A percentile compares a stretch with the other conserved stretches of the same genome.
Evolutionary conservation across 805 yeast species (phyloP).

Genomic region (Pichia deserticola): DNA sequence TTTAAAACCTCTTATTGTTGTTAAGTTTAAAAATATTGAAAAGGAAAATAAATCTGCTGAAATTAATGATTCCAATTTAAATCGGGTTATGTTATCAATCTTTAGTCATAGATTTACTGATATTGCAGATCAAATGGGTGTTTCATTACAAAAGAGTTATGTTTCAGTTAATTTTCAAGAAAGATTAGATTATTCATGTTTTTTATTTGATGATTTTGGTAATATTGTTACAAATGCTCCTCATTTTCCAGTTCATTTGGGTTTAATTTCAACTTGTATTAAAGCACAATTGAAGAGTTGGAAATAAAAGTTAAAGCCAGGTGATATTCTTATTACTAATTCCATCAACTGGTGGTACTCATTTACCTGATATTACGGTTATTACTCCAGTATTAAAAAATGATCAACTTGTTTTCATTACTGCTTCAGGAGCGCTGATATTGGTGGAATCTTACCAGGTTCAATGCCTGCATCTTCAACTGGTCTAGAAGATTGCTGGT

Average conservation of each 20-base stretch:
- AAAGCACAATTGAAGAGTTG: conserved; percentile 56
- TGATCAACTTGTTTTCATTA: conserved; percentile 64
- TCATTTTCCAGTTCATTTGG: conserved; percentile 78
- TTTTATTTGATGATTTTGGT: conserved; percentile 69
- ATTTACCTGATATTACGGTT: conserved; percentile 84
- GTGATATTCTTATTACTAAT: conserved; percentile 71
- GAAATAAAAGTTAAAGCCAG: conserved; percentile 55
- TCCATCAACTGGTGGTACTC: conserved; percentile 81
- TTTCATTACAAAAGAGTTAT: conserved; percentile 67
- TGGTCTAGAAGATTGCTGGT: conserved; percentile 89
- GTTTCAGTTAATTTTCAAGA: conserved; percentile 81
- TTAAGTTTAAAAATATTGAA: not conserved
- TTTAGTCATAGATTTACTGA: conserved; percentile 83
- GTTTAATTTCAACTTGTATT: conserved; percentile 80
- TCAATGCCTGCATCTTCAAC: conserved; percentile 92
- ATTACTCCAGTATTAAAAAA: conserved; percentile 77
- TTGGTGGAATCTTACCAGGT: conserved; percentile 88
- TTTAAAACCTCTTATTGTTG: conserved; percentile 48
- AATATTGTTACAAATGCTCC: conserved; percentile 83
- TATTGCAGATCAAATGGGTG: conserved; percentile 87
- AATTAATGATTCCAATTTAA: conserved; percentile 28
- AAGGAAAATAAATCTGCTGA: not conserved
- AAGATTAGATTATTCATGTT: conserved; percentile 77
- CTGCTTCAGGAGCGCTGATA: conserved; percentile 94
- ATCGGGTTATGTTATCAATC: conserved; percentile 66